These are phyloP conservation scores for Plantago ovata DNA, from an alignment of 257 asterid species.

Conservation along the genomic window DNA sequence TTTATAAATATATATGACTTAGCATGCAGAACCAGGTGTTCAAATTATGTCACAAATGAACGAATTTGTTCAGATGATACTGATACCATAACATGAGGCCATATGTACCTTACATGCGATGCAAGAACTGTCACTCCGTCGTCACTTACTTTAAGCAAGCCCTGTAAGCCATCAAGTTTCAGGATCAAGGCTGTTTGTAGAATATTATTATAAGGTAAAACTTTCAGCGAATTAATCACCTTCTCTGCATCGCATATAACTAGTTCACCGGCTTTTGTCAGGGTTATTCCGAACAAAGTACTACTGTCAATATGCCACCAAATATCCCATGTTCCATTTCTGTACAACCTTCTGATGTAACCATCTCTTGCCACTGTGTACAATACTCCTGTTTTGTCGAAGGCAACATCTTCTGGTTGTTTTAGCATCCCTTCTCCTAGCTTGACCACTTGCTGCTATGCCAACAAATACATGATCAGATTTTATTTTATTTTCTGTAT, in stretches of 20 bases:
- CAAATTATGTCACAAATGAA: too few species aligned
- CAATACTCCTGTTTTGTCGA: slow-evolving; percentile 42
- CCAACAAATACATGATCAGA: neutral
- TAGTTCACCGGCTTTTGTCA: slow-evolving; percentile 43
- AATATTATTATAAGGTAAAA: too few species aligned
- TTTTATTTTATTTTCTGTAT: neutral
- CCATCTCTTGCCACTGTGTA: slow-evolving; percentile 73
- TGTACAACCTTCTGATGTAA: slow-evolving; percentile 44
- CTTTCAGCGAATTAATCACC: too few species aligned
- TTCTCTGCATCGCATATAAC: slow-evolving; percentile 44
- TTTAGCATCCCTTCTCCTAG: slow-evolving; percentile 60
- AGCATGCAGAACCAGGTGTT: too few species aligned
- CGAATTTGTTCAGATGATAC: neutral
- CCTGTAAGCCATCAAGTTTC: slow-evolving; percentile 32
- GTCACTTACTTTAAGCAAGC: slow-evolving; percentile 55
- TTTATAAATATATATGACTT: too few species aligned
- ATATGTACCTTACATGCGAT: slow-evolving; percentile 32
- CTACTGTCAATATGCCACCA: slow-evolving; percentile 35
- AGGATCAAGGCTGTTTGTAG: too few species aligned
- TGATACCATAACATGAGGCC: neutral
- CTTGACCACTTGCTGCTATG: slow-evolving; percentile 43
- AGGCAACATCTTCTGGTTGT: slow-evolving; percentile 52
- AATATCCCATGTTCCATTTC: slow-evolving; percentile 57
- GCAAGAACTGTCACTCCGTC: slow-evolving; percentile 49
- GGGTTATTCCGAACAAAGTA: slow-evolving; percentile 38